Evolutionary conservation across 1,139 yeast species (phyloP), one percentile per base, ranked within the genome.

Genomic region (Magnusiomyces magnusii): DNA sequence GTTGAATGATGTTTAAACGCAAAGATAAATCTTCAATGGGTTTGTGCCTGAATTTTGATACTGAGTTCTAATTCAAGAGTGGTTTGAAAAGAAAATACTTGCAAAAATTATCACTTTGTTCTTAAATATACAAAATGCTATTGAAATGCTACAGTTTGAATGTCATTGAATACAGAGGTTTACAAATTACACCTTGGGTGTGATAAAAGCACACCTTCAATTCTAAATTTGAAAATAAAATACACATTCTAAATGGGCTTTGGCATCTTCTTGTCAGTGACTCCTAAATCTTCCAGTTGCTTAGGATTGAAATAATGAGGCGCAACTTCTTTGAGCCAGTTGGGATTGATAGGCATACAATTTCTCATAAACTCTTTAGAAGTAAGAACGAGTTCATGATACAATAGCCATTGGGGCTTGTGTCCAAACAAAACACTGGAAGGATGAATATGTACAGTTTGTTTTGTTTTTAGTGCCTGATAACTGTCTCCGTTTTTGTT

Each of bases 281-380:
- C 58, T 9, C 62, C 66, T 53, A 64, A 53, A 3, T 58, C 64
- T 53, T 68, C 68, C 34, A 68, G 51, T 23, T 68, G 70, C 54
- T 65, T 65, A 39, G 57, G 19, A 34, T 55, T 59, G 66, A 73
- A 81, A 65, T 78, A 83, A 66, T 86, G 91, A 10, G 87, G 85
- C 1, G 88, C 89, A 65, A 82, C 76, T 63, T 85, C 88, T 2
- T 69, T 68, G 49, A 87, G 68, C 89, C 90, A 85, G 59, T 80
- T 83, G 2, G 83, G 83, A 53, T 84, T 80, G 3, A 93, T 76
- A 0, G 86, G 82, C 78, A 90, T 79, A 68, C 96, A 88, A 65
- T 87, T 90, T 59, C 97, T 75, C 89, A 93, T 88, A 70, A 83
- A 93, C 74, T 92, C 98, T 70, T 86, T 88, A 54, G 89, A 82